Conservation (phyloP, 305 asterid species). For the Plantago rigida region DNA sequence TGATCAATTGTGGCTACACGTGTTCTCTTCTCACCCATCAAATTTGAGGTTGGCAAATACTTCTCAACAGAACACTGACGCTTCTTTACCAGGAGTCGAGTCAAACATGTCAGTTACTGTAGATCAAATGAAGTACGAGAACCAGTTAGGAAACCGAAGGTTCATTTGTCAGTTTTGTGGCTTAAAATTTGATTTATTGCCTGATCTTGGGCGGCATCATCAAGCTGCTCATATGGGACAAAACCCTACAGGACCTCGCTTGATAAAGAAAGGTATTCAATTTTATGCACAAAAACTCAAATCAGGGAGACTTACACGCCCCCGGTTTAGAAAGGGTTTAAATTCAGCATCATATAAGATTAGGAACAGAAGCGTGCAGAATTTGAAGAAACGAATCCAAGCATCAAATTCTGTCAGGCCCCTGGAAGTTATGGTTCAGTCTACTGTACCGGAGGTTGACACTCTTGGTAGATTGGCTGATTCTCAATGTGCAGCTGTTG, state of each 20-base stretch:
- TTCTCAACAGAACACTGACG: conserved; percentile 34
- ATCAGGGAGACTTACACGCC: conserved; percentile 74
- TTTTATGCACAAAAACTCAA: conserved; percentile 72
- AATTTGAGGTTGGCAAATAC: conserved; percentile 44
- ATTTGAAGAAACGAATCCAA: conserved; percentile 59
- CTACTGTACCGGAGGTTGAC: conserved; percentile 43
- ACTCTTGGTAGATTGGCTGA: conserved; percentile 68
- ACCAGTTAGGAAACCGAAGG: conserved; percentile 49
- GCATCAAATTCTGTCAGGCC: conserved; percentile 40
- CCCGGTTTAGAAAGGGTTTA: conserved; percentile 59
- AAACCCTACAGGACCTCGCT: conserved; percentile 45
- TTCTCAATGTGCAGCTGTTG: conserved; percentile 77
- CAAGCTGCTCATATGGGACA: conserved; percentile 98
- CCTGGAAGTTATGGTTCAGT: conserved; percentile 35
- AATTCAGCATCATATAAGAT: conserved; percentile 68
- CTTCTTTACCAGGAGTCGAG: conserved; percentile 33
- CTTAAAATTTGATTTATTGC: conserved; percentile 87
- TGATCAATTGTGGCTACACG: conserved; percentile 81
- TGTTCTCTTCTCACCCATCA: conserved; percentile 55
- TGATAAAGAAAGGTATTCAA: conserved; percentile 71
- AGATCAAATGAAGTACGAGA: conserved; percentile 37
- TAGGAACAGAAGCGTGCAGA: conserved; percentile 63
- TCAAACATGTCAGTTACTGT: conserved; percentile 27
- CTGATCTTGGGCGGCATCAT: conserved; percentile 99
- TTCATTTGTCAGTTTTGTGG: conserved; percentile 88